Evolutionary conservation across 495 filamentous ascomycete species (phyloP), one percentile per base, ranked within the genome.

Genomic region (Aspergillus nidulans): DNA sequence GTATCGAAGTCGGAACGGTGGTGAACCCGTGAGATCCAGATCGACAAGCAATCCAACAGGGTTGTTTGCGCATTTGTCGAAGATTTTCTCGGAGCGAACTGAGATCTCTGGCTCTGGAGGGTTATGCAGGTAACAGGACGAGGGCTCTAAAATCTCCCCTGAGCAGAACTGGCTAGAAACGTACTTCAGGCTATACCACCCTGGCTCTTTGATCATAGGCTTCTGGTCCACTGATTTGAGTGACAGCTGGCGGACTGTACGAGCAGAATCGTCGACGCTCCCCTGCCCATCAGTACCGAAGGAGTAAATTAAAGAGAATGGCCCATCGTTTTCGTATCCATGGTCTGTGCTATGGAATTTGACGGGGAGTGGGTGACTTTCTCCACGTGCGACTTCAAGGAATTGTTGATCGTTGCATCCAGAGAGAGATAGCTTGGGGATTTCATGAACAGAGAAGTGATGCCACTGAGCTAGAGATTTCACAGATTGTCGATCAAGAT

Each of bases 31-130:
- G 39, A 98, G 70, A 57, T 96, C 89, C 40, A 97, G 71, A 60
- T 91, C 88, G 20, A 98, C 89, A 10, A 85, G 79, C 34, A 97
- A 77, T 20, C 94, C 94, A 57, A 98, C 87, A 0, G 92, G 89
- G 62, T 89, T 95, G 45, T 91, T 89, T 36, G 91, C 92, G 69
- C 94, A 98, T 60, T 92, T 95, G 65, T 97, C 94, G 36, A 86
- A 85, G 28, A 97, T 89, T 60, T 90, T 86, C 60, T 95, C 87
- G 1, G 84, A 70, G 39, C 75, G 79, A 34, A 97, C 74, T 5
- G 81, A 71, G 50, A 98, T 59, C 32, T 85, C 83, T 23, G 94
- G 94, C 71, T 96, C 85, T 0, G 92, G 89, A 15, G 94, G 94
- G 58, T 96, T 97, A 36, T 89, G 81, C 45, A 98, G 72, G 50